Evolutionary conservation across 495 filamentous ascomycete species (phyloP), one percentile per base, ranked within the genome.

Genomic region (Aspergillus sparsus): DNA sequence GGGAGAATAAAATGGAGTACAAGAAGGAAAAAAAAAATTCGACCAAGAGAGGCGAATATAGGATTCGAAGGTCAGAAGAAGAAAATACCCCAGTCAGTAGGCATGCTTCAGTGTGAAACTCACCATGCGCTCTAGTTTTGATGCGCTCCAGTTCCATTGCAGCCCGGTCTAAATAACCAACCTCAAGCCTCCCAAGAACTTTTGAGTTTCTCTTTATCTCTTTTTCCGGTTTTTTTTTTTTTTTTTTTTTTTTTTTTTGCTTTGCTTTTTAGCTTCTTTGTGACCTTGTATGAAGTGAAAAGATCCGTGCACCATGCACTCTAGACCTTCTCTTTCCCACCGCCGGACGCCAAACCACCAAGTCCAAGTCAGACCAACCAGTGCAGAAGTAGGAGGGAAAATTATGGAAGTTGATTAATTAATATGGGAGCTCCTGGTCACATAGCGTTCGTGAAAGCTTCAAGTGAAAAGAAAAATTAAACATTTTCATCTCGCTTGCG

Each of bases 401-500:
- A 47, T 58, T 27, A 62, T 59, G 57, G 27, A 35, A 55, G 35
- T 55, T 49, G 58, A 64, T 65, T 63, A 65, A 61, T 62, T 56
- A 64, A 58, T 61, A 63, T 53, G 68, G 66, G 70, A 68, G 67
- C 73, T 78, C 77, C 70, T 80, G 73, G 75, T 79, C 76, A 72
- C 77, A 68, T 80, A 64, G 72, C 67, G 60, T 60, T 72, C 71
- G 47, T 74, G 55, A 71, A 56, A 52, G 65, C 62, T 60, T 37
- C 39, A 65, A 67, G 62, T 66, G 63, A 57, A 52, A 62, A 58
- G 58, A 51, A 41, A 27, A 53, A 41, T 61, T 68, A 76, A 44
- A 66, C 70, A 52, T 60, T 70, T 33, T 75, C 76, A 42, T 82
- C 81, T 58, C 89, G 84, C 85, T 91, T 92, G 74, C 89, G 83